phyloP scores from a whole-genome alignment of 2,329 filamentous ascomycete genomes.

The Calonectria pteridis region DNA sequence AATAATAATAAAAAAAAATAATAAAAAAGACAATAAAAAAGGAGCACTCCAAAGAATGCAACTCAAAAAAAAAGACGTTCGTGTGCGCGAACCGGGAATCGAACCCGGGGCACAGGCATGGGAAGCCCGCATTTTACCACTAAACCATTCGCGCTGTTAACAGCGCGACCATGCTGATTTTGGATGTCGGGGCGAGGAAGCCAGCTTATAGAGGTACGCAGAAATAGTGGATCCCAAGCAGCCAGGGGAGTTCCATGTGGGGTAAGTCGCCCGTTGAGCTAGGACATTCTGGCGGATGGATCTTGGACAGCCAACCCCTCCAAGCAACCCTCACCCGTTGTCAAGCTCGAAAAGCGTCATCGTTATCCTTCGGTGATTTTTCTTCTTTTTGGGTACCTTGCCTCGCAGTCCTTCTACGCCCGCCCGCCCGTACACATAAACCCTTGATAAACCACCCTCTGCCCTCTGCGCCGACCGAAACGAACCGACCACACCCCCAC shows the following conservation, averaged over 20 bases:
- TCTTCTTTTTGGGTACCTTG: background rate
- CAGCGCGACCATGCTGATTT: slow-evolving; percentile 25
- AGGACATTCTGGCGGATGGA: slow-evolving; percentile 4
- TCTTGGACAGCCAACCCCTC: slow-evolving; percentile 14
- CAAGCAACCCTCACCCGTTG: slow-evolving; percentile 8
- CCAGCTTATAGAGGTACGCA: background rate
- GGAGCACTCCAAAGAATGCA: background rate
- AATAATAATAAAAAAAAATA: too few relatives aligned
- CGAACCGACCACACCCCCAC: background rate
- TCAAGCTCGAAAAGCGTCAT: slow-evolving; percentile 11
- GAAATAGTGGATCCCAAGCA: background rate
- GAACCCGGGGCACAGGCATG: slow-evolving; percentile 54
- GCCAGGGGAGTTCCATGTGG: too few relatives aligned
- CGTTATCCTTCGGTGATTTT: background rate
- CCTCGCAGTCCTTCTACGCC: background rate
- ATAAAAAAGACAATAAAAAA: background rate
- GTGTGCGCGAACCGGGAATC: slow-evolving; percentile 51
- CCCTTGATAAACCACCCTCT: background rate
- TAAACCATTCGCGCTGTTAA: slow-evolving; percentile 51
- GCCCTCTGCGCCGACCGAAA: background rate
- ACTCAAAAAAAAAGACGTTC: slow-evolving; percentile 10
- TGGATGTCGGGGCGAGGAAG: slow-evolving; percentile 5
- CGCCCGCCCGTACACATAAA: background rate
- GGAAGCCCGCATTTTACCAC: slow-evolving; percentile 56
- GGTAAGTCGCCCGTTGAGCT: slow-evolving; percentile 13